A percentile compares a stretch with the other conserved stretches of the same genome.
Evolutionary conservation across 768 basidiomycete genomes (phyloP).

Genomic region (Suillus discolor): DNA sequence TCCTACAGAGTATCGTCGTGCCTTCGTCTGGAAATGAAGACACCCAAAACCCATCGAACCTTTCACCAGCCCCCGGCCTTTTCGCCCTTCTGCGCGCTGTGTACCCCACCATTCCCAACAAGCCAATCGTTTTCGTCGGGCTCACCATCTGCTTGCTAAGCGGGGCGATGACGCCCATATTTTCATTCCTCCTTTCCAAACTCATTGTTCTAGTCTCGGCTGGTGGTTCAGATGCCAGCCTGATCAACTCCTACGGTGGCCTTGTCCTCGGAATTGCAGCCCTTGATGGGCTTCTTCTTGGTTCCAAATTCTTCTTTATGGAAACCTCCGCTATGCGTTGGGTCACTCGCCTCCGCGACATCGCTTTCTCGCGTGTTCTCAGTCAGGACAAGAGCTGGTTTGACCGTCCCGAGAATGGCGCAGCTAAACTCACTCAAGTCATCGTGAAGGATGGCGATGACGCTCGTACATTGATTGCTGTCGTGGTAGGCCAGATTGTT

Average conservation of each 20-base stretch:
- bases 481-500: slow-evolving; percentile 68
- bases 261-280: slow-evolving; percentile 76
- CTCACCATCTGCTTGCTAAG: slow-evolving; percentile 67
- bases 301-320: slow-evolving; percentile 80
- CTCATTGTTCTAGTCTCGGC: slow-evolving; percentile 77
- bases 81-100: slow-evolving; percentile 50
- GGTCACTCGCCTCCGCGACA: slow-evolving; percentile 65
- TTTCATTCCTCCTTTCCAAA: slow-evolving; percentile 85
- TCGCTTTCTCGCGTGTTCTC: slow-evolving; percentile 61
- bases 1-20: background rate
- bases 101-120: slow-evolving; percentile 75
- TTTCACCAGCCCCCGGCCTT: slow-evolving; percentile 21
- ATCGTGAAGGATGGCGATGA: slow-evolving; percentile 92
- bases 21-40: slow-evolving; percentile 14
- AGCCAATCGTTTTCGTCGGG: slow-evolving; percentile 69
- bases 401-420: slow-evolving; percentile 63
- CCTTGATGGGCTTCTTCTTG: slow-evolving; percentile 73
- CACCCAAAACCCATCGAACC: slow-evolving; percentile 9
- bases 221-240: slow-evolving; percentile 60
- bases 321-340: slow-evolving; percentile 75
- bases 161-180: slow-evolving; percentile 88
- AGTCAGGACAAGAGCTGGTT: slow-evolving; percentile 88
- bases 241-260: slow-evolving; percentile 71
- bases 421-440: slow-evolving; percentile 66
- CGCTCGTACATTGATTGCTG: slow-evolving; percentile 72